Evolutionary conservation across 176 grass and related monocot genomes (phyloP).

Genomic region (Ampelocalamus luodianensis): DNA sequence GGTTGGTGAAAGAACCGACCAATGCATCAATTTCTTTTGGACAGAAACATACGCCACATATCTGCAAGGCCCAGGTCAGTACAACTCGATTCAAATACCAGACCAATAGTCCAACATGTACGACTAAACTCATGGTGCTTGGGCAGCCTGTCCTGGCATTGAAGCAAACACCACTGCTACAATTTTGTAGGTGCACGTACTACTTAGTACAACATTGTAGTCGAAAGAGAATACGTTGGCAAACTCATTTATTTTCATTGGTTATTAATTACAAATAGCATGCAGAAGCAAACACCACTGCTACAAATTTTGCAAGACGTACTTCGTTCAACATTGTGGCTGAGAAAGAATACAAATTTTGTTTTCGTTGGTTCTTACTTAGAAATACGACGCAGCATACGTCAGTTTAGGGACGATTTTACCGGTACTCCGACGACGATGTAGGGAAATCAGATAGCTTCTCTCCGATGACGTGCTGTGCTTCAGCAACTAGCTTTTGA

Average conservation of each 20-base stretch:
- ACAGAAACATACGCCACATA: conserved; percentile 20
- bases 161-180: background rate
- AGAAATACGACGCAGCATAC: background rate
- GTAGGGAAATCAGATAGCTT: conserved; percentile 29
- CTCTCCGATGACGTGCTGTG: conserved; percentile 56
- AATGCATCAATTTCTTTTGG: conserved; percentile 41
- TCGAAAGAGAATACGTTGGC: background rate
- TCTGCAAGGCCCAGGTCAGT: background rate
- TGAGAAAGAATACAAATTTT: background rate
- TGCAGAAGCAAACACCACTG: background rate
- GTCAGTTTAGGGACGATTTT: background rate
- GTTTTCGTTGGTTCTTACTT: conserved; percentile 17
- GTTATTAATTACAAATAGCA: conserved; percentile 40
- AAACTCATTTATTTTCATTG: background rate
- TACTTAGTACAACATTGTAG: background rate
- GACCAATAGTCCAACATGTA: background rate
- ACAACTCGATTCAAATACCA: conserved; percentile 28
- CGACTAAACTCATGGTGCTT: background rate
- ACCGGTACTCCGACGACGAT: background rate
- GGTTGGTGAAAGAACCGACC: conserved; percentile 43
- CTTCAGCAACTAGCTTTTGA: conserved; percentile 69
- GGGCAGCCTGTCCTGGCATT: background rate
- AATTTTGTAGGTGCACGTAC: background rate
- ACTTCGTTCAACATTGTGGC: background rate
- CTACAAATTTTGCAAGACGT: background rate